Base-by-base conservation (phyloP, 805 yeast genomes). In the Kazachstania psychrophila region DNA sequence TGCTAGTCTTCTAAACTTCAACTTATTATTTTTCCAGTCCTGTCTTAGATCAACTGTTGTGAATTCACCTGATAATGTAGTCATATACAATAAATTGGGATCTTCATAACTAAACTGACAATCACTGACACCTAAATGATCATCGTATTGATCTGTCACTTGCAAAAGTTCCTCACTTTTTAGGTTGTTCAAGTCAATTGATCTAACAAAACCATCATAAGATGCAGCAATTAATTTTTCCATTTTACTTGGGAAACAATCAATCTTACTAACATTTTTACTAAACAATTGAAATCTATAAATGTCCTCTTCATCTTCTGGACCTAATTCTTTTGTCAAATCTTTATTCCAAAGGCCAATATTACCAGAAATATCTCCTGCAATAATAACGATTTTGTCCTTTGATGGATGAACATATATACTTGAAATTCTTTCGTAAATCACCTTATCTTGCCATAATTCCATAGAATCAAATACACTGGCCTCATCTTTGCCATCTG, bases 351-450 rank as follows among this genome's bases (percentile, higher is more conserved):
- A 89, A 12, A 92, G 68, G 0, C 96, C 96, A 29, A 87, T 60
- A 43, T 76, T 72, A 5, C 98, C 98, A n/a, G 64, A 61, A 10
- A 85, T 84, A 59, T 92, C 98, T 31, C 96, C 97, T 1, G 87
- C 96, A 23, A 84, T 54, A 2, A 87, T 67, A 4, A 89, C 50
- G 44, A 80, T 69, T 42, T 76, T 75, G 1, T 68, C 70, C 0
- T 53, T 55, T 0, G 82, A 60, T 0, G 96, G 96, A 58, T 89
- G 97, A 54, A 85, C 80, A 27, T 68, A 64, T 28, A 87, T 69
- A 2, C 83, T 65, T 0, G 88, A 76, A 55, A 89, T 77, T 40
- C 98, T 66, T 36, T 79, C 81, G 49, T 57, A 48, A 0, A 83
- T 73, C 4, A 89, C 60, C 49, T 78, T 80, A 42, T 86, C 70